phyloP scores from a whole-genome alignment of 176 grass and related monocot genomes.

The Elymus sibiricus region DNA sequence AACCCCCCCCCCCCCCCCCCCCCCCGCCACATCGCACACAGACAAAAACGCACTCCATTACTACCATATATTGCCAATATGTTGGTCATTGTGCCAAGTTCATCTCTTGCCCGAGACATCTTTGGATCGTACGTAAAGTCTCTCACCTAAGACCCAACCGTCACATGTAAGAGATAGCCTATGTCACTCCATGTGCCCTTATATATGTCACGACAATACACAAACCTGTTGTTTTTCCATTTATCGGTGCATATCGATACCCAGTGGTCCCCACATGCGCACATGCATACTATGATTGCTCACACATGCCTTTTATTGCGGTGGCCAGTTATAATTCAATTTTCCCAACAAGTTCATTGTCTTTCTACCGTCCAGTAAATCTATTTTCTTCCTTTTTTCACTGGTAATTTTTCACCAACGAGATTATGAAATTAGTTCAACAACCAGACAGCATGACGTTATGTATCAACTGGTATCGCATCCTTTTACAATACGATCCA shows the following conservation, averaged over 20 bases:
- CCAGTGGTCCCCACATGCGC: not conserved
- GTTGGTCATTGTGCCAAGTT: not conserved
- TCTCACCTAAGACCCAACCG: not conserved
- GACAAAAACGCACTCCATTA: not conserved
- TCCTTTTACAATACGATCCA: not conserved
- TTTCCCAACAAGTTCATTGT: not conserved
- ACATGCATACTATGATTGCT: not conserved
- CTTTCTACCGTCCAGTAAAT: not conserved
- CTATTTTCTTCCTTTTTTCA: not conserved
- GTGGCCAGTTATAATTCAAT: not conserved
- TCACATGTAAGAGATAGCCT: not conserved
- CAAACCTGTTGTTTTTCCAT: not conserved
- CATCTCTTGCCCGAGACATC: not conserved
- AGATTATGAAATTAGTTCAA: not conserved
- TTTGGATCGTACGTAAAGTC: not conserved
- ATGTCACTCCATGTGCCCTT: not conserved
- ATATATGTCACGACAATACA: not conserved
- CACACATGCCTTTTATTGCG: not conserved
- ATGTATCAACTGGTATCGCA: too few species aligned
- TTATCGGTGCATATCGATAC: not conserved
- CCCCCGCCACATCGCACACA: not conserved
- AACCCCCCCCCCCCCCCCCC: too few species aligned
- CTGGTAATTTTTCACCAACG: too few species aligned
- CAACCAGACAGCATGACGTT: not conserved
- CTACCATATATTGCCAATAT: not conserved